Evolutionary conservation across 192 early-diverging fungal genomes (phyloP).

Genomic region (Hyaloraphidium curvatum): DNA sequence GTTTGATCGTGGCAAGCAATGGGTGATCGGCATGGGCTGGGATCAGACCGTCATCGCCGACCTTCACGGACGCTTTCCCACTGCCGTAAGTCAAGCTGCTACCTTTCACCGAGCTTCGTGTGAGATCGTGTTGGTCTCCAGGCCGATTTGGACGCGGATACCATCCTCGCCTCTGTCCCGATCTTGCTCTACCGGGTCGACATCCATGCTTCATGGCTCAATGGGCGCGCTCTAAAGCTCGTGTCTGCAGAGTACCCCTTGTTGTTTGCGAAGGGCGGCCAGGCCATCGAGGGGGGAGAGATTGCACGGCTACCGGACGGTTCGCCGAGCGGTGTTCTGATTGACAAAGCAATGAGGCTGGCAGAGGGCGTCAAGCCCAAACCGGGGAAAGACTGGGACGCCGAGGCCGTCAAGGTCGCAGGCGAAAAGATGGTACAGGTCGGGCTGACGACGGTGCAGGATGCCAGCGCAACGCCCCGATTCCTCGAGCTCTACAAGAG

Average conservation of each 20-base stretch:
- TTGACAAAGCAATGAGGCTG: conserved; percentile 32
- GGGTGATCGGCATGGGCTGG: conserved; percentile 31
- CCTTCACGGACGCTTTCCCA: conserved; percentile 14
- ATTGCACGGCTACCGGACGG: conserved; percentile 12
- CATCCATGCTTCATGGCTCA: conserved; percentile 7
- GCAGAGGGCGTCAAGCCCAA: conserved; percentile 10
- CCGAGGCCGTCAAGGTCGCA: conserved; percentile 14
- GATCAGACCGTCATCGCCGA: conserved; percentile 25
- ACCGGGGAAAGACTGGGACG: conserved; percentile 1
- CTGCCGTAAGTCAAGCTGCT: conserved; percentile 6
- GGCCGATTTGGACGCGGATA: conserved; percentile 20
- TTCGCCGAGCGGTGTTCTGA: conserved; percentile 21
- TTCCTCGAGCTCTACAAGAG: conserved; percentile 18
- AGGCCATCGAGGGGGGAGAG: conserved; percentile 12
- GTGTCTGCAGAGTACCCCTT: background rate
- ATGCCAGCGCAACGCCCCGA: conserved; percentile 19
- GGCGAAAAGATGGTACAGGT: conserved; percentile 11
- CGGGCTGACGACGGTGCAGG: conserved; percentile 35
- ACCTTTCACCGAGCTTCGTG: too few species aligned
- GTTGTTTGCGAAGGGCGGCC: background rate
- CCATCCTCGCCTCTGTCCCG: conserved; percentile 14
- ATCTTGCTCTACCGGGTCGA: conserved; percentile 25
- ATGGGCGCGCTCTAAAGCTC: background rate
- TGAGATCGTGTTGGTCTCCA: too few species aligned
- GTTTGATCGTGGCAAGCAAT: conserved; percentile 5